Conservation (phyloP, 2,329 filamentous ascomycete genomes). For the Neofusicoccum parvum region DNA sequence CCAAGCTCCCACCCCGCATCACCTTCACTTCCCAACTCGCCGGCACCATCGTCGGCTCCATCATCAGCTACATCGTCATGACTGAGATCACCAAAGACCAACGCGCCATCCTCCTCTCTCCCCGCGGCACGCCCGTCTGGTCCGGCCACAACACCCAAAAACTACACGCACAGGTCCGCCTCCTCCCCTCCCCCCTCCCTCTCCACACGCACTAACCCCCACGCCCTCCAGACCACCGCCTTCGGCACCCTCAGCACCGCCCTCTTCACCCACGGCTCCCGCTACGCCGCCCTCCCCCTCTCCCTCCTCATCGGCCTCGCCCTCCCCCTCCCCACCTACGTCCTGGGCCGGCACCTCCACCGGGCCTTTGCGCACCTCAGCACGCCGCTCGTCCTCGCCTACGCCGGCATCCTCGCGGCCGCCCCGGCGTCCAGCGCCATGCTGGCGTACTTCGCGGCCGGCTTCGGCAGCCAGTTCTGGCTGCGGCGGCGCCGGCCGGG, state of each 20-base stretch:
- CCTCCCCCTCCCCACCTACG: slow-evolving; percentile 38
- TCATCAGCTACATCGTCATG: slow-evolving; percentile 57
- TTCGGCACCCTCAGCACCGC: slow-evolving; percentile 51
- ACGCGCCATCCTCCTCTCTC: slow-evolving; percentile 40
- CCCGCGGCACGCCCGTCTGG: slow-evolving; percentile 48
- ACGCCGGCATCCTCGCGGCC: slow-evolving; percentile 41
- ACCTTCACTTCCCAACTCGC: slow-evolving; percentile 69
- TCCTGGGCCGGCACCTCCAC: slow-evolving; percentile 24
- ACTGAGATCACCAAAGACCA: slow-evolving; percentile 46
- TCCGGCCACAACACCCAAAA: slow-evolving; percentile 48
- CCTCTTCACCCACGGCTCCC: slow-evolving; percentile 41
- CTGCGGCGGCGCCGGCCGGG: too few relatives aligned
- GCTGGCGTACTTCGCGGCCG: slow-evolving; percentile 36
- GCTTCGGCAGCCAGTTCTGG: slow-evolving; percentile 37
- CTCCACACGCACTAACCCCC: slow-evolving; percentile 24
- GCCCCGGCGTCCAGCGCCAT: slow-evolving; percentile 39
- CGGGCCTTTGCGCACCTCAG: slow-evolving; percentile 40
- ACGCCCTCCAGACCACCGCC: slow-evolving; percentile 24
- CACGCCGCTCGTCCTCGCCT: slow-evolving; percentile 47
- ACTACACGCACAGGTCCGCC: slow-evolving; percentile 40
- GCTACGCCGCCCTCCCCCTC: slow-evolving; percentile 39
- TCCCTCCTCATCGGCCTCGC: slow-evolving; percentile 42
- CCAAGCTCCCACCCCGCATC: slow-evolving; percentile 64
- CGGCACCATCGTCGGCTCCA: slow-evolving; percentile 66
- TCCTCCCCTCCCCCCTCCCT: background rate